Evolutionary conservation across 805 yeast species (phyloP).

Genomic region (Hanseniaspora valbyensis): DNA sequence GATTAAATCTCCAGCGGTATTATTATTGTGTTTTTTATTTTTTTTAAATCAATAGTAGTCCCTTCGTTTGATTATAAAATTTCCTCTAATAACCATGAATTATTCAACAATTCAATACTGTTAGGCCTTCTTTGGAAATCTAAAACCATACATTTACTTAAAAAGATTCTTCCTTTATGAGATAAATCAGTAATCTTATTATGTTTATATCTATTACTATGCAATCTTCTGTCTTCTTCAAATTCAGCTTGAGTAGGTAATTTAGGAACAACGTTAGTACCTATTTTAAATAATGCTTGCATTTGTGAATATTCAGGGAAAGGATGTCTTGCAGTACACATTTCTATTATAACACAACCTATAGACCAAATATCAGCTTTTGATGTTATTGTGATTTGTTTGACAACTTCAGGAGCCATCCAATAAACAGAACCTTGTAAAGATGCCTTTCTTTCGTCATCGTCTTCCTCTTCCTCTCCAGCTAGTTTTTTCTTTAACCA

Average conservation of each 20-base stretch:
- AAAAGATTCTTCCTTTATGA: conserved; percentile 37
- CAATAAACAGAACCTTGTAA: conserved; percentile 91
- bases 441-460: conserved; percentile 51
- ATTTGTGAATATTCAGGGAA: conserved; percentile 89
- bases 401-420: conserved; percentile 99
- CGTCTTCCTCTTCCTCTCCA: conserved; percentile 17
- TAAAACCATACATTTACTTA: conserved; percentile 55
- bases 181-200: conserved; percentile 12
- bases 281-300: conserved; percentile 94
- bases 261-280: conserved; percentile 70
- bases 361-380: conserved; percentile 97
- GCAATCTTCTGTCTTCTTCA: conserved; percentile 41
- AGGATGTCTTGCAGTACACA: conserved; percentile 94
- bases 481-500: conserved; percentile 30
- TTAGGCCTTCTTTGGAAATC: conserved; percentile 65
- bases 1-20: not conserved
- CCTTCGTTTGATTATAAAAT: not conserved
- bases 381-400: conserved; percentile 79
- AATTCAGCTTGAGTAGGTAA: conserved; percentile 63
- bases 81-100: conserved; percentile 8
- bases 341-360: conserved; percentile 86
- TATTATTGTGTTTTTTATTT: not conserved
- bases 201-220: conserved; percentile 11
- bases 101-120: conserved; percentile 50
- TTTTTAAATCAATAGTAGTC: not conserved